Evolutionary conservation across 495 filamentous ascomycete genomes (phyloP), one percentile per base, ranked within the genome.

Genomic region (Chaetomidium leptoderma): DNA sequence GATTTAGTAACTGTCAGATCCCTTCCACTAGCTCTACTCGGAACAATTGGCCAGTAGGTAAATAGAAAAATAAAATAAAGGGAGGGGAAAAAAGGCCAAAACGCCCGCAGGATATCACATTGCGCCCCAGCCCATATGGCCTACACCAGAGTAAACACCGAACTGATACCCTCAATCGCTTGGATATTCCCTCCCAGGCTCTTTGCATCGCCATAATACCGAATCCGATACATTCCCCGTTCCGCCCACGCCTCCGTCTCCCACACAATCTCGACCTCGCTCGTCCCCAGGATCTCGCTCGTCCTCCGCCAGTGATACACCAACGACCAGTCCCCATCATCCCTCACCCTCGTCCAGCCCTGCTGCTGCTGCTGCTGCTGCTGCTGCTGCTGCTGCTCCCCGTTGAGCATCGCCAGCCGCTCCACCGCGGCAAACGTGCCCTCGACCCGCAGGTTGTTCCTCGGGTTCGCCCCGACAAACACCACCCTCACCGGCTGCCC

Each of bases 381-480:
- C 44, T 63, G 53, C 16, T 53, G 60, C 40, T 61, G 50, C 16
- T 52, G 59, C 40, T 32, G 1, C 21, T 23, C 7, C 30, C 39
- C 56, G 3, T 6, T 10, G 21, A n/a, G 3, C 13, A 42, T 11
- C 13, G 61, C 54, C 23, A 83, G 67, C 54, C 73, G 78, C 76
- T 97, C 91, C 3, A 97, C 85, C 1, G 86, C 84, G 8, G 86
- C 89, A 65, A 85, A 96, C 7, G 87, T 96, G 9, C 78, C 81
- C 63, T 89, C 92, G 13, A 88, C 81, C 21, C 83, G 82, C 30
- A 97, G 80, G 57, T 95, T 85, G 63, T 98, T 97, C 35, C 92
- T 78, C 19, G 92, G 92, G 60, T 96, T 97, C 3, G 92, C 91
- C 39, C 89, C 93, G 14, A 93, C 83, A 70, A 98, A 97, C 0